Conservation (phyloP, 306 rosid species). For the Lathyrus oleraceus region DNA sequence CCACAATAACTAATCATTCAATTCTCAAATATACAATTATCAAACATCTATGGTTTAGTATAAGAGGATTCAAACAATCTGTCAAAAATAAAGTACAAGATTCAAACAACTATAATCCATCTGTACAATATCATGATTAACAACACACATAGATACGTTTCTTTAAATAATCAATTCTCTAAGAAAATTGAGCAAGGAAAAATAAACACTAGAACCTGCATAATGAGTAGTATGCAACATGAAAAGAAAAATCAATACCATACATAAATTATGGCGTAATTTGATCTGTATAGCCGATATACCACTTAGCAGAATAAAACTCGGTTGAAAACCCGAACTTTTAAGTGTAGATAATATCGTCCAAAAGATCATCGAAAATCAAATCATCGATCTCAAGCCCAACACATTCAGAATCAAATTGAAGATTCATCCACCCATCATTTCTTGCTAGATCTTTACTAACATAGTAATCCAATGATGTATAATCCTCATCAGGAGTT, state of each 20-base stretch:
- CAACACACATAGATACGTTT: background rate
- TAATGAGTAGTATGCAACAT: background rate
- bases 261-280: too few species aligned
- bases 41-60: background rate
- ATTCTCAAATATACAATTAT: background rate
- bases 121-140: conserved; percentile 25
- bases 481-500: conserved; percentile 37
- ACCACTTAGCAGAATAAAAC: too few species aligned
- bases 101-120: background rate
- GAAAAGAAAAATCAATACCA: background rate
- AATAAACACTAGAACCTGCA: conserved; percentile 13
- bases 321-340: background rate
- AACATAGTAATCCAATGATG: conserved; percentile 56
- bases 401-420: conserved; percentile 74
- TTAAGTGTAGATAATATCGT: conserved; percentile 43
- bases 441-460: conserved; percentile 57
- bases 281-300: too few species aligned
- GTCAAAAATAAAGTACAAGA: background rate
- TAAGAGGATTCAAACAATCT: background rate
- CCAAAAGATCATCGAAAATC: conserved; percentile 71
- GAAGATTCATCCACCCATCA: conserved; percentile 87
- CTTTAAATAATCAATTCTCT: background rate
- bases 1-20: background rate
- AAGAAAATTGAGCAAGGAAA: background rate
- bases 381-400: conserved; percentile 75